Base-by-base conservation (phyloP, 768 basidiomycete species). In the Lactifluus rugatus region DNA sequence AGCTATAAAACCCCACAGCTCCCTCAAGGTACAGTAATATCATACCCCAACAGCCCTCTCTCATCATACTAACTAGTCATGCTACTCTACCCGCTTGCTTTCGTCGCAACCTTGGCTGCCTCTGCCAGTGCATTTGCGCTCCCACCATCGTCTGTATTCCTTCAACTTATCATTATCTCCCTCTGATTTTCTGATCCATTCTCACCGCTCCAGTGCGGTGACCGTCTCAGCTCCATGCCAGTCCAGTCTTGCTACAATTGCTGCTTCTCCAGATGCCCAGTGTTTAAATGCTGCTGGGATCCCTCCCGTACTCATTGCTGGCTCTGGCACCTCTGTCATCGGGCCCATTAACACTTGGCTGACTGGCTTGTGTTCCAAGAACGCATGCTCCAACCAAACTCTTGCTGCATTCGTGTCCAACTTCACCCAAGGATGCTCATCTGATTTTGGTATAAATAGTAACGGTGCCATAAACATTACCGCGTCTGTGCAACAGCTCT, bases 291-390 rank as follows among this genome's bases (percentile, higher is more conserved):
- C 78, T 6, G 65, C 70, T 3, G 71, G 74, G 28, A 69, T 84
- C n/a, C 46, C 78, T 49, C 62, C 75, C 5, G 59, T 83, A 50
- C 57, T 75, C 54, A 60, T 72, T 25, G 63, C 69, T 21, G 61
- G 66, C 56, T 48, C 62, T 13, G 72, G 72, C 51, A 62, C 68
- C 17, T 79, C 80, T 10, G 58, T 83, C 47, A 69, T 81, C n/a
- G 61, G 64, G 5, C 72, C 81, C 13, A 63, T 88, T 55, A 72
- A 84, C 69, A 75, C 52, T 41, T 90, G 87, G 87, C 69, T 87
- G 48, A 74, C 70, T 0, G 78, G 77, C 48, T 37, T 85, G 52
- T 87, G 86, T 67, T 62, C 74, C 17, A 70, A 72, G 47, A 70
- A 70, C 3, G 67, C 79, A 9, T 88, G 87, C 67, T 78, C 73